Evolutionary conservation across 441 rosid genomes (phyloP).

Genomic region (Euphorbia schlechtendalii): DNA sequence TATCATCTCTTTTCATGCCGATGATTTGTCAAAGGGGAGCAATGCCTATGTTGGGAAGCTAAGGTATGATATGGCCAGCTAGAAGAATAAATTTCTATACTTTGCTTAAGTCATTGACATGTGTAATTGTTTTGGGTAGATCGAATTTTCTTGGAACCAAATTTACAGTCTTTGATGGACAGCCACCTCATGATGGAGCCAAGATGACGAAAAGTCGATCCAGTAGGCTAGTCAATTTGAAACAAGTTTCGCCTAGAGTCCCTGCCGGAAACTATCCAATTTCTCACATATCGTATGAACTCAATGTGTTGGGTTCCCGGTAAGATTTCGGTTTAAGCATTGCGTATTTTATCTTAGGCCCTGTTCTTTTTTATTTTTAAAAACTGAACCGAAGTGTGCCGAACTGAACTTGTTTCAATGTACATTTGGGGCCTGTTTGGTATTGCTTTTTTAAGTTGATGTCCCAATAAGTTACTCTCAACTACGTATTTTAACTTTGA

Average conservation of each 20-base stretch:
- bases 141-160: constrained; percentile 77
- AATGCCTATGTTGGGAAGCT: constrained; percentile 76
- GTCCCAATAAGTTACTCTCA: no score
- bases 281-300: constrained; percentile 80
- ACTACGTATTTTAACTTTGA: no score
- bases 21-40: constrained; percentile 75
- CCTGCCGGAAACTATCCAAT: constrained; percentile 80
- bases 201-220: constrained; percentile 64
- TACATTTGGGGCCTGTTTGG: no score
- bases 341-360: no score
- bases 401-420: no score
- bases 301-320: constrained; percentile 97
- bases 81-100: neutral
- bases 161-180: constrained; percentile 87
- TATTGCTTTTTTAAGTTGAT: no score
- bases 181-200: constrained; percentile 63
- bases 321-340: constrained; percentile 20
- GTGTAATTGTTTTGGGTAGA: constrained; percentile 32
- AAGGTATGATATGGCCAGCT: constrained; percentile 38
- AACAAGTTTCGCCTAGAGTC: constrained; percentile 71
- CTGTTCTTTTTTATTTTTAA: no score
- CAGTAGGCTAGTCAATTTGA: constrained; percentile 58
- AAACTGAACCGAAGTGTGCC: no score
- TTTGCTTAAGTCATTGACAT: neutral
- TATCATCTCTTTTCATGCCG: constrained; percentile 65